phyloP scores from a whole-genome alignment of 768 basidiomycete species.

The Fomitopsis pulvina region DNA sequence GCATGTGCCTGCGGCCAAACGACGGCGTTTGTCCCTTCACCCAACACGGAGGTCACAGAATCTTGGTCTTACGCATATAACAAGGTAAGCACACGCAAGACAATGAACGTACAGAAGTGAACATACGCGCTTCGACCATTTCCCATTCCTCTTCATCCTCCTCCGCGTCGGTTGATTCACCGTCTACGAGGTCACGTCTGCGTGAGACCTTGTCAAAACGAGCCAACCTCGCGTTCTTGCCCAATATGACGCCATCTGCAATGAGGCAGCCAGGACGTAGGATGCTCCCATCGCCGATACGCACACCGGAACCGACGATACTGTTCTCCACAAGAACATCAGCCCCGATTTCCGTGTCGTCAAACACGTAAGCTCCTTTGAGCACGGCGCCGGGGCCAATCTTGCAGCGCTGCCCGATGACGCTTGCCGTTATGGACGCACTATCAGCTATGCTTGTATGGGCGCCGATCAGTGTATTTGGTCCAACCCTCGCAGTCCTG shows the following conservation, averaged over 20 bases:
- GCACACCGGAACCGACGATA: constrained; percentile 76
- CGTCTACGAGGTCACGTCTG: constrained; percentile 33
- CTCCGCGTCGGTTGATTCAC: constrained; percentile 25
- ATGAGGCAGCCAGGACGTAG: constrained; percentile 78
- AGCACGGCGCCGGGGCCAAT: constrained; percentile 71
- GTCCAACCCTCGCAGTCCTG: constrained; percentile 78
- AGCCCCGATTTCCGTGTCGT: constrained; percentile 64
- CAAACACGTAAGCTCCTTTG: constrained; percentile 76
- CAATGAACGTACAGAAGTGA: not conserved
- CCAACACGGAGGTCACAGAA: constrained; percentile 39
- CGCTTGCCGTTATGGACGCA: constrained; percentile 61
- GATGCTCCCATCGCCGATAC: constrained; percentile 55
- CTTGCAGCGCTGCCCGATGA: constrained; percentile 68
- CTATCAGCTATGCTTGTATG: constrained; percentile 60
- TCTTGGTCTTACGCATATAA: constrained; percentile 58
- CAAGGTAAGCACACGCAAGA: not conserved
- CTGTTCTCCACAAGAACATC: constrained; percentile 68
- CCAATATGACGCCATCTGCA: constrained; percentile 75
- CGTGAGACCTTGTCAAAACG: constrained; percentile 74
- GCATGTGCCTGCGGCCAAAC: constrained; percentile 70
- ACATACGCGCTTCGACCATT: constrained; percentile 60
- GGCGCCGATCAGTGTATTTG: constrained; percentile 82
- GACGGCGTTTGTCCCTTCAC: constrained; percentile 68
- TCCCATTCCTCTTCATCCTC: constrained; percentile 43
- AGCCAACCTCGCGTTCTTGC: constrained; percentile 57